Conservation (phyloP, 2,329 filamentous ascomycete species). For the Apiospora arundinis region DNA sequence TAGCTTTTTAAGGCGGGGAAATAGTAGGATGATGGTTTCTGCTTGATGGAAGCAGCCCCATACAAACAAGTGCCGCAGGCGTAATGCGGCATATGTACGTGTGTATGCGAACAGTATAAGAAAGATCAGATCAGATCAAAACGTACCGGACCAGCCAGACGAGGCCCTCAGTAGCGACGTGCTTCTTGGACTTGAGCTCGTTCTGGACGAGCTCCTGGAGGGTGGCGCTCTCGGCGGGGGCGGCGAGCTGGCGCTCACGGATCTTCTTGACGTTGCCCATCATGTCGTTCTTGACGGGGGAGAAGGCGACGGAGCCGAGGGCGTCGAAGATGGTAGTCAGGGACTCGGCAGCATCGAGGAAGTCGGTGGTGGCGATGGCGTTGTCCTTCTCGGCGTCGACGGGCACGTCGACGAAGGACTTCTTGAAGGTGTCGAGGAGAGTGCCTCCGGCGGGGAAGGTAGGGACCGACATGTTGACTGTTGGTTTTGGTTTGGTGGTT, state of each 20-base stretch:
- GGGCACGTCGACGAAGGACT: constrained; percentile 83
- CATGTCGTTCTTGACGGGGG: constrained; percentile 90
- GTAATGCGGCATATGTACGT: neutral
- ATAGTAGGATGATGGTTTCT: neutral
- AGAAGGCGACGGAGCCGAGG: constrained; percentile 78
- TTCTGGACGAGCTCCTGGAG: constrained; percentile 85
- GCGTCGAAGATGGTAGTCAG: constrained; percentile 84
- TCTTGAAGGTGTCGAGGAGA: constrained; percentile 85
- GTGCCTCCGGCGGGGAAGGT: constrained; percentile 70
- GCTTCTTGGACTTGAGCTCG: constrained; percentile 89
- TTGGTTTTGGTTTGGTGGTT: constrained; percentile 18
- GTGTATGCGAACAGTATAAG: neutral
- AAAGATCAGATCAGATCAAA: constrained; percentile 29
- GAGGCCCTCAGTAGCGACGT: constrained; percentile 86
- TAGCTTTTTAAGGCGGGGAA: neutral
- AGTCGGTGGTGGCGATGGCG: constrained; percentile 82
- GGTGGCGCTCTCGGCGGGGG: constrained; percentile 79
- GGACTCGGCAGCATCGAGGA: constrained; percentile 89
- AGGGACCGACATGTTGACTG: constrained; percentile 56
- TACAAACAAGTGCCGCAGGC: neutral
- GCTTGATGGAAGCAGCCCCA: neutral
- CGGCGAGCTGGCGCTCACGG: constrained; percentile 78
- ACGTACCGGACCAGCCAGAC: constrained; percentile 87
- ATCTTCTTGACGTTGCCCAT: constrained; percentile 96
- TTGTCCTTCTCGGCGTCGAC: constrained; percentile 76